Percentiles rank a stretch among this genome's conserved stretches.
phyloP scores from a whole-genome alignment of 345 rosid genomes.

The Brassica rapa region DNA sequence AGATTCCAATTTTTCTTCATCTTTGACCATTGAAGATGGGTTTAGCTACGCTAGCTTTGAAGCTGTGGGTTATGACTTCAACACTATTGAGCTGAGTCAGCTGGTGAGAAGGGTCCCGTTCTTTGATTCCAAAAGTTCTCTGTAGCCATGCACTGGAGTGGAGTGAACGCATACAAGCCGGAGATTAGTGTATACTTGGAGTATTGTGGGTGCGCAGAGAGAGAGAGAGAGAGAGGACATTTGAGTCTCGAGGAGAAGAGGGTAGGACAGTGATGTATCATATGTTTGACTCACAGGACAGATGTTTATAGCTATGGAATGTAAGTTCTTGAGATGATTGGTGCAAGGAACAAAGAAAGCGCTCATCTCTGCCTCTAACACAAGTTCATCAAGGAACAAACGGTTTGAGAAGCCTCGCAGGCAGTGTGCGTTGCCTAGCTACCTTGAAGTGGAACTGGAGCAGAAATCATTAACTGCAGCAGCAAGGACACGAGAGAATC shows the following conservation, averaged over 20 bases:
- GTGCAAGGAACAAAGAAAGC: not conserved
- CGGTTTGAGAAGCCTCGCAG: not conserved
- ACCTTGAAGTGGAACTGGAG: not conserved
- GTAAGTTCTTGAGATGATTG: not conserved
- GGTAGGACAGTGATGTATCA: not conserved
- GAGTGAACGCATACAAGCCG: not conserved
- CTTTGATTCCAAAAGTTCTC: not conserved
- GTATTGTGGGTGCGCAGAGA: not conserved
- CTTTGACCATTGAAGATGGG: slow-evolving; percentile 1
- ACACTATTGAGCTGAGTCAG: not conserved
- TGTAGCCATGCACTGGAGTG: too few species aligned
- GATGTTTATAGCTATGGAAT: not conserved
- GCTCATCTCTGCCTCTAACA: not conserved
- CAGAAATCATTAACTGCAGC: not conserved
- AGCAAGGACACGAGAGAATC: not conserved
- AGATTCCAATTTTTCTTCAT: slow-evolving; percentile 73
- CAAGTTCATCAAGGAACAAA: not conserved
- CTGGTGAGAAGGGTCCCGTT: not conserved
- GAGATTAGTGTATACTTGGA: not conserved
- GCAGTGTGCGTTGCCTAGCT: not conserved
- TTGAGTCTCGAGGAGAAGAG: not conserved
- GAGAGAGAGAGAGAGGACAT: not conserved
- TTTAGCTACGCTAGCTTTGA: not conserved
- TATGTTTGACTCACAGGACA: not conserved
- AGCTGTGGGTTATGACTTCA: not conserved